Percentiles rank a stretch among this genome's conserved stretches.
phyloP scores from a whole-genome alignment of 2,329 filamentous ascomycete species.

The Lecanicillium sp. region DNA sequence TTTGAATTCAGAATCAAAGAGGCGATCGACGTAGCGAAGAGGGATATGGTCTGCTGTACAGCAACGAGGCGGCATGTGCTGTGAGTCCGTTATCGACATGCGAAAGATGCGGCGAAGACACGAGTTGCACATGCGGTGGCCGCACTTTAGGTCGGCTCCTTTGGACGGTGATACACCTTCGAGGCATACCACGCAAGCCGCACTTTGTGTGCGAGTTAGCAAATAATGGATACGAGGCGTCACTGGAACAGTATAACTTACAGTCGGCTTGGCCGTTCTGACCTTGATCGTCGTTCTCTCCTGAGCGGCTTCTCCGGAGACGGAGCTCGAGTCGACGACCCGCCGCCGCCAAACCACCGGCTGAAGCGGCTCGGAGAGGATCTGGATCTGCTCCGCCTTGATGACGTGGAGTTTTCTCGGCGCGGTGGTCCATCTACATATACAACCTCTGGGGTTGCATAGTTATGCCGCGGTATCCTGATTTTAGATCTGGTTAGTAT shows the following conservation, averaged over 20 bases:
- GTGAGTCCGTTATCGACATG: conserved; percentile 66
- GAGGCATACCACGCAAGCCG: conserved; percentile 66
- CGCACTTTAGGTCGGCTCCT: conserved; percentile 66
- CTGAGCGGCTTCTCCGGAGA: conserved; percentile 17
- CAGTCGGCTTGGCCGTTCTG: conserved; percentile 4
- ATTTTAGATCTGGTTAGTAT: conserved; percentile 2
- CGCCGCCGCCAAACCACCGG: conserved; percentile 17
- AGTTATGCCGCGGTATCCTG: background rate
- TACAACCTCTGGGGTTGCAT: conserved; percentile 1
- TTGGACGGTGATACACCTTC: conserved; percentile 57
- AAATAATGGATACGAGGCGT: background rate
- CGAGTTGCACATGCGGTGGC: conserved; percentile 71
- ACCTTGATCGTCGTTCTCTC: conserved; percentile 6
- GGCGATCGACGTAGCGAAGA: conserved; percentile 64
- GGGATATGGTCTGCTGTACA: conserved; percentile 69
- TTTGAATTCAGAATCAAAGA: conserved; percentile 71
- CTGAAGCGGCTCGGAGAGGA: conserved; percentile 20
- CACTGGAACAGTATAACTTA: background rate
- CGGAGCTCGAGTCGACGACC: conserved; percentile 15
- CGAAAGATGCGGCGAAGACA: conserved; percentile 71
- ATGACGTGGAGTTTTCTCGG: conserved; percentile 7
- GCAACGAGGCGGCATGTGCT: conserved; percentile 79
- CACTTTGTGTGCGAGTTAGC: conserved; percentile 31
- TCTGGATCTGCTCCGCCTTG: conserved; percentile 13
- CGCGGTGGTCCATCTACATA: conserved; percentile 2